These are phyloP conservation scores for Uromyces viciae-fabae DNA, from an alignment of 1,284 basidiomycete species.

Conservation along the genomic window DNA sequence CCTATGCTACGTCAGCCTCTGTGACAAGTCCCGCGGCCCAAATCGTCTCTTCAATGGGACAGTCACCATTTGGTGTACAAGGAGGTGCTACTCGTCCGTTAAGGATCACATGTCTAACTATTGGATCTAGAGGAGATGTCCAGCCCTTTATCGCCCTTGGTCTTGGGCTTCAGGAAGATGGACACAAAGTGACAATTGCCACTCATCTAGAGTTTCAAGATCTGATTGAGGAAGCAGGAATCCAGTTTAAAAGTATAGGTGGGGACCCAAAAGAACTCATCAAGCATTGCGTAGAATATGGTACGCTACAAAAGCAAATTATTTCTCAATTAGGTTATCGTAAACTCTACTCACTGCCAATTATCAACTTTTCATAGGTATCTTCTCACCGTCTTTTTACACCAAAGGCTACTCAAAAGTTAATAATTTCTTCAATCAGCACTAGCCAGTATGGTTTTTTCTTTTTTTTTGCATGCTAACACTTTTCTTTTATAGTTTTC, in stretches of 20 bases:
- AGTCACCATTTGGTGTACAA: no score
- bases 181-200: constrained; percentile 50
- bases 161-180: constrained; percentile 50
- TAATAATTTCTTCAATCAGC: background rate
- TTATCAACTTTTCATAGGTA: background rate
- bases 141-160: constrained; percentile 52
- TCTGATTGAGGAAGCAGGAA: constrained; percentile 50
- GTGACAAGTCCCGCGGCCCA: no score
- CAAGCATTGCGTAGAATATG: constrained; percentile 51
- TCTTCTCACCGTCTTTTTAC: constrained; percentile 15
- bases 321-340: constrained; percentile 12
- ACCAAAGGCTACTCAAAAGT: constrained; percentile 16
- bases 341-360: background rate
- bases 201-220: constrained; percentile 51
- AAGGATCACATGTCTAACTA: constrained; percentile 48
- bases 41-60: no score
- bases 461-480: background rate
- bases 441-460: background rate
- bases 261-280: constrained; percentile 52
- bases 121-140: constrained; percentile 53
- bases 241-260: constrained; percentile 50
- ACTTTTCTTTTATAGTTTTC: constrained; percentile 51
- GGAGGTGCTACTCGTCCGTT: background rate
- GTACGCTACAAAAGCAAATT: constrained; percentile 49
- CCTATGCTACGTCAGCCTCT: no score